These are phyloP conservation scores for Candida hungchunana DNA, from an alignment of 805 yeast species.

Conservation along the genomic window DNA sequence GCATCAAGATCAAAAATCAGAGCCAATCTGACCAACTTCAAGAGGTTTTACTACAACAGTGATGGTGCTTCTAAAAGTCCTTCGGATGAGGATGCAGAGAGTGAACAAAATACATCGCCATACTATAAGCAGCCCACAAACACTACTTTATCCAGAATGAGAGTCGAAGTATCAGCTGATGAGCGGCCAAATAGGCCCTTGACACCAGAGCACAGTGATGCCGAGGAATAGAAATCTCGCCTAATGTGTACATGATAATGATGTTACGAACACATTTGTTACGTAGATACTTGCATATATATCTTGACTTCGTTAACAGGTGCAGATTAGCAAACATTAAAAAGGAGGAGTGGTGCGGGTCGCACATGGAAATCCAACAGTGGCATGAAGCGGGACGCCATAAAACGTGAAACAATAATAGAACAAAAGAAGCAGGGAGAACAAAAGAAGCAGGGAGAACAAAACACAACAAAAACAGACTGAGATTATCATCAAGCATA, in stretches of 20 bases:
- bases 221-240: too few species aligned
- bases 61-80: constrained; percentile 10
- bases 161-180: constrained; percentile 1
- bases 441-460: not conserved
- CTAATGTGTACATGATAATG: too few species aligned
- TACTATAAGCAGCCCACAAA: too few species aligned
- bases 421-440: not conserved
- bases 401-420: not conserved
- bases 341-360: not conserved
- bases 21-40: constrained; percentile 12
- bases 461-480: not conserved
- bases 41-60: constrained; percentile 16
- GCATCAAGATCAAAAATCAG: constrained; percentile 15
- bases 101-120: not conserved
- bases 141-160: not conserved
- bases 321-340: not conserved
- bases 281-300: too few species aligned
- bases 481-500: constrained; percentile 3
- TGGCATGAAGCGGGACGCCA: not conserved
- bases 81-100: constrained; percentile 13
- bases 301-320: too few species aligned
- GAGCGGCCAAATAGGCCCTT: constrained; percentile 4
- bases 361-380: not conserved
- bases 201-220: constrained; percentile 20
- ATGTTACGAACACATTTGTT: not conserved